These are phyloP conservation scores for Dalbergia cultrata DNA, from an alignment of 306 rosid genomes.

Conservation along the genomic window DNA sequence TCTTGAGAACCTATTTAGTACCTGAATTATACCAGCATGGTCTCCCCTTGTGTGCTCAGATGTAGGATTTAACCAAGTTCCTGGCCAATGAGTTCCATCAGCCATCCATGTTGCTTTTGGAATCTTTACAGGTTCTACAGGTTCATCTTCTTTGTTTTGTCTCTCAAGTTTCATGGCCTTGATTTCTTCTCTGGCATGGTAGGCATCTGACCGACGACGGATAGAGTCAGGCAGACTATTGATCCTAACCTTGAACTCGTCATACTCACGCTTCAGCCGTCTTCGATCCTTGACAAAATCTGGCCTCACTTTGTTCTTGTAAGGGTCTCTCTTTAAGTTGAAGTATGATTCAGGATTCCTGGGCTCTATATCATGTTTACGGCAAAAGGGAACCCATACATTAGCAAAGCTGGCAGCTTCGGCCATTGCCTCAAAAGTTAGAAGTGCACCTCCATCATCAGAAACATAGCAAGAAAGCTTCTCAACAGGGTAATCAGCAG, in stretches of 20 bases:
- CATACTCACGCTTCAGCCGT: constrained; percentile 89
- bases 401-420: constrained; percentile 97
- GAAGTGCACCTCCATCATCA: constrained; percentile 95
- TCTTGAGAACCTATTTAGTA: constrained; percentile 43
- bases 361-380: constrained; percentile 89
- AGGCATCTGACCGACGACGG: constrained; percentile 94
- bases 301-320: constrained; percentile 80
- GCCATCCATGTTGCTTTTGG: constrained; percentile 99
- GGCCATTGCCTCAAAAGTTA: constrained; percentile 97
- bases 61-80: constrained; percentile 82
- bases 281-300: constrained; percentile 95
- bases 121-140: constrained; percentile 71
- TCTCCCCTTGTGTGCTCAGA: constrained; percentile 88
- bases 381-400: constrained; percentile 91
- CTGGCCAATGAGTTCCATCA: constrained; percentile 98
- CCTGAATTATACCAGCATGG: constrained; percentile 95
- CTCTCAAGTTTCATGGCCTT: constrained; percentile 89
- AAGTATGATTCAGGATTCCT: constrained; percentile 95
- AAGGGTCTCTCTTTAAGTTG: constrained; percentile 85
- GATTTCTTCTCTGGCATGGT: constrained; percentile 90
- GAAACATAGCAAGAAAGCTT: constrained; percentile 97
- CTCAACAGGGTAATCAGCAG: constrained; percentile 91
- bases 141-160: constrained; percentile 77
- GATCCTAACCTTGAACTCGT: constrained; percentile 93
- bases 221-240: constrained; percentile 91